phyloP scores from a whole-genome alignment of 2,329 filamentous ascomycete species.

The Tolypocladium album region DNA sequence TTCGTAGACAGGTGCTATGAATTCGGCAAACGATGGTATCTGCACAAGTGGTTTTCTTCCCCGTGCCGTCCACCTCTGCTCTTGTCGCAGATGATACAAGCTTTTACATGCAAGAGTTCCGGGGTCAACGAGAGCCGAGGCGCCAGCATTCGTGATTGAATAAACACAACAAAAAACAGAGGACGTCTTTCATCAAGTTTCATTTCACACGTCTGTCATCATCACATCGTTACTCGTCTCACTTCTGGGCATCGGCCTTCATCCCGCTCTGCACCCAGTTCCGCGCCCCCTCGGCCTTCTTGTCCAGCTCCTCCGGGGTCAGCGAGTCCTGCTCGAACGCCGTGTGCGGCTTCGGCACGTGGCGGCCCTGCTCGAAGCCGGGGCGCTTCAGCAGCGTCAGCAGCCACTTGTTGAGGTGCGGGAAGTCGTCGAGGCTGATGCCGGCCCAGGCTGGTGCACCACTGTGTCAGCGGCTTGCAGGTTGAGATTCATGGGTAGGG shows the following conservation, averaged over 20 bases:
- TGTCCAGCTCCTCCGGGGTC: slow-evolving; percentile 44
- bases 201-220: background rate
- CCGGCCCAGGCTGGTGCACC: slow-evolving; percentile 21
- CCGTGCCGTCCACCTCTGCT: too few relatives aligned
- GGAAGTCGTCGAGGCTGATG: slow-evolving; percentile 61
- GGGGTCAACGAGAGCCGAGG: too few relatives aligned
- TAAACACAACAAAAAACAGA: too few relatives aligned
- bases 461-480: background rate
- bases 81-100: too few relatives aligned
- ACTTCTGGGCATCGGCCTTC: slow-evolving; percentile 52
- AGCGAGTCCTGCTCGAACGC: slow-evolving; percentile 37
- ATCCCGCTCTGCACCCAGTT: slow-evolving; percentile 61
- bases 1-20: too few relatives aligned
- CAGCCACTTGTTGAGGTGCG: slow-evolving; percentile 66
- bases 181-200: background rate
- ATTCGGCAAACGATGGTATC: too few relatives aligned
- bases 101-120: too few relatives aligned
- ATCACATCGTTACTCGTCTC: slow-evolving; percentile 1
- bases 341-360: slow-evolving; percentile 59
- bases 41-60: too few relatives aligned
- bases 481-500: background rate
- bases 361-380: slow-evolving; percentile 62
- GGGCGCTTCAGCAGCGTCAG: slow-evolving; percentile 57
- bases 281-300: slow-evolving; percentile 38
- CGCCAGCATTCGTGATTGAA: too few relatives aligned